A percentile compares a stretch with the other conserved stretches of the same genome.
Evolutionary conservation across 768 basidiomycete species (phyloP).

Genomic region (Pluteus cervinus): DNA sequence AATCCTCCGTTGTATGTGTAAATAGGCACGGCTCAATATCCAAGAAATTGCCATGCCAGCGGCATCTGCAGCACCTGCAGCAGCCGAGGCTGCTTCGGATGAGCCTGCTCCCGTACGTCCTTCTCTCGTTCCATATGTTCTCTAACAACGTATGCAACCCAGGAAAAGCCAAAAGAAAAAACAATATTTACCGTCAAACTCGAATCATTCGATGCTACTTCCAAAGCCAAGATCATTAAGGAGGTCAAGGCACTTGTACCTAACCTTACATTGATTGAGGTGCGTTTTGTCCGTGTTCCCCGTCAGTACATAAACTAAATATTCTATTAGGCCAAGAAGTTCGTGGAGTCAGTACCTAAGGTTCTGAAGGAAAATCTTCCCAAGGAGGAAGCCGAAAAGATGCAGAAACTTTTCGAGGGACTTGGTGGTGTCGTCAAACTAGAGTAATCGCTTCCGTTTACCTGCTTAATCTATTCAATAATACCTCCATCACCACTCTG

Average conservation of each 20-base stretch:
- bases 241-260: constrained; percentile 96
- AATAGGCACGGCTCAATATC: constrained; percentile 86
- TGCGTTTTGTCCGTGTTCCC: constrained; percentile 36
- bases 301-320: constrained; percentile 3
- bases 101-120: constrained; percentile 59
- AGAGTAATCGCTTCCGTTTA: constrained; percentile 46
- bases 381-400: constrained; percentile 97
- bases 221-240: constrained; percentile 95
- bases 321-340: constrained; percentile 86
- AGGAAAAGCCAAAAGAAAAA: constrained; percentile 99
- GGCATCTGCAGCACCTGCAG: constrained; percentile 54
- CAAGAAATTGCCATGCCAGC: constrained; percentile 94
- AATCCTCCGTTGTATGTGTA: constrained; percentile 3
- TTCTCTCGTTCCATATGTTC: neutral
- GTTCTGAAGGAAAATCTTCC: constrained; percentile 89
- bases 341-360: constrained; percentile 93
- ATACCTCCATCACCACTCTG: too few species aligned
- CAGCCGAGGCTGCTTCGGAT: constrained; percentile 54
- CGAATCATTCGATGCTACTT: constrained; percentile 85
- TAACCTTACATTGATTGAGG: constrained; percentile 95
- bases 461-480: constrained; percentile 11
- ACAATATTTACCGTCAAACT: constrained; percentile 94
- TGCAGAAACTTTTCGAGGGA: constrained; percentile 83
- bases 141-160: constrained; percentile 5
- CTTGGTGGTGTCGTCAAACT: constrained; percentile 85